Conservation (phyloP, 2,329 filamentous ascomycete genomes). For the Fusarium brevicatenulatum region DNA sequence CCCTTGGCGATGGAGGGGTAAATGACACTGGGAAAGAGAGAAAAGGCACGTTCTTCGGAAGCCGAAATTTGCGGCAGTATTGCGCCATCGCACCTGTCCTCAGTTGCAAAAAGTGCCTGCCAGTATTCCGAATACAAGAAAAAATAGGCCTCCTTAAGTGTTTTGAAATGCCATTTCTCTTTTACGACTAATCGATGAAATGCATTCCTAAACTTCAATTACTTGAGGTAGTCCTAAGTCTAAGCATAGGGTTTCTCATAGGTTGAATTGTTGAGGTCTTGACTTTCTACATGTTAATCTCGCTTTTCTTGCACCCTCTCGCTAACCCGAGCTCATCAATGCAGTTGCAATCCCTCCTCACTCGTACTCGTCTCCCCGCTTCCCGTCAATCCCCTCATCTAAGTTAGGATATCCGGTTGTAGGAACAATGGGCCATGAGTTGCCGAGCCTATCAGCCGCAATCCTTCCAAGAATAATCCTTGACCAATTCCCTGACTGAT, state of each 20-base stretch:
- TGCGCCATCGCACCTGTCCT: conserved; percentile 42
- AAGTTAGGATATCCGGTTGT: conserved; percentile 17
- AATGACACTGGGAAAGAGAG: conserved; percentile 27
- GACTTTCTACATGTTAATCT: neutral
- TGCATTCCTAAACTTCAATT: neutral
- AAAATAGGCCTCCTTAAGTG: neutral
- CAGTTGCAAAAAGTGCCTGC: conserved; percentile 2
- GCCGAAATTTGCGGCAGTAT: conserved; percentile 33
- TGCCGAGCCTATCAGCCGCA: conserved; percentile 39
- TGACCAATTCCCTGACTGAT: conserved; percentile 45
- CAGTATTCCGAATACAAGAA: neutral
- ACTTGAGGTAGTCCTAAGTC: neutral
- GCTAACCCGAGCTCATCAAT: neutral
- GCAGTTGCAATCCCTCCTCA: conserved; percentile 10
- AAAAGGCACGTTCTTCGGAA: conserved; percentile 31
- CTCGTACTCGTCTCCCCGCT: conserved; percentile 33
- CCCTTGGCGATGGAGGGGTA: conserved; percentile 37
- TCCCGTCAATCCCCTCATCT: conserved; percentile 17
- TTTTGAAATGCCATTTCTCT: neutral
- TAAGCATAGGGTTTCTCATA: neutral
- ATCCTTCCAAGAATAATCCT: conserved; percentile 14
- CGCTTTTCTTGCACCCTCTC: neutral
- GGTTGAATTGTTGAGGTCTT: neutral
- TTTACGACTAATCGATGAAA: neutral
- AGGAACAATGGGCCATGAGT: conserved; percentile 20